A percentile compares a stretch with the other conserved stretches of the same genome.
Evolutionary conservation across 169 alveolate genomes (phyloP).

Genomic region (Plasmodium vinckei): DNA sequence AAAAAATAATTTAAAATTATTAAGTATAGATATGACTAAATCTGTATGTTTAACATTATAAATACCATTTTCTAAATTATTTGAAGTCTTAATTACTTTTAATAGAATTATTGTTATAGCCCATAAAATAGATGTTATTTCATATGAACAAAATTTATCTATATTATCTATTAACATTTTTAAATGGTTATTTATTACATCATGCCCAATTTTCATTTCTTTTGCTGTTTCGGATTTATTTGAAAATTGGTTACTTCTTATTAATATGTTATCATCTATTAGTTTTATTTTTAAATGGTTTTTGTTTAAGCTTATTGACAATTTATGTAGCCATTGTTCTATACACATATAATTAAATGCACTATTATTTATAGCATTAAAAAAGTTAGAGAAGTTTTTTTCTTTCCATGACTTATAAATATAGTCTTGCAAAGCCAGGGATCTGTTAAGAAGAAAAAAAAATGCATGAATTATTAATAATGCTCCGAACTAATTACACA

Average conservation of each 20-base stretch:
- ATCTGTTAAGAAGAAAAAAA: conserved; percentile 7
- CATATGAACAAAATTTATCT: conserved; percentile 51
- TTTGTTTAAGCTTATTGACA: conserved; percentile 39
- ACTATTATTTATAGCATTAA: conserved; percentile 14
- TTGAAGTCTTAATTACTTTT: conserved; percentile 14
- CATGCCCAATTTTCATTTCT: conserved; percentile 16
- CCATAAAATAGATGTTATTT: conserved; percentile 49
- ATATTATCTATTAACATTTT: conserved; percentile 38
- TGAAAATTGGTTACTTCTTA: conserved; percentile 5
- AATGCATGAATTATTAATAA: background rate
- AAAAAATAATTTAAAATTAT: conserved; percentile 34
- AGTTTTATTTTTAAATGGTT: conserved; percentile 37
- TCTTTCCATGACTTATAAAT: conserved; percentile 51
- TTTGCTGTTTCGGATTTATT: conserved; percentile 2
- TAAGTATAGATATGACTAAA: background rate
- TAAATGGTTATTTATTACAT: conserved; percentile 14
- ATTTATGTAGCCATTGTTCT: conserved; percentile 64
- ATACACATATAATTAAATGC: conserved; percentile 44
- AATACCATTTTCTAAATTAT: background rate
- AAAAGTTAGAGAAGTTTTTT: conserved; percentile 41
- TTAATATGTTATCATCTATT: conserved; percentile 10
- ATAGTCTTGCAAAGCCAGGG: conserved; percentile 22
- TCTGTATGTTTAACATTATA: background rate
- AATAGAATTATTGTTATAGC: conserved; percentile 44
- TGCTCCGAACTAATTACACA: background rate